These are phyloP conservation scores for Smittium mucronatum DNA, from an alignment of 371 early-diverging fungal genomes.

Conservation along the genomic window DNA sequence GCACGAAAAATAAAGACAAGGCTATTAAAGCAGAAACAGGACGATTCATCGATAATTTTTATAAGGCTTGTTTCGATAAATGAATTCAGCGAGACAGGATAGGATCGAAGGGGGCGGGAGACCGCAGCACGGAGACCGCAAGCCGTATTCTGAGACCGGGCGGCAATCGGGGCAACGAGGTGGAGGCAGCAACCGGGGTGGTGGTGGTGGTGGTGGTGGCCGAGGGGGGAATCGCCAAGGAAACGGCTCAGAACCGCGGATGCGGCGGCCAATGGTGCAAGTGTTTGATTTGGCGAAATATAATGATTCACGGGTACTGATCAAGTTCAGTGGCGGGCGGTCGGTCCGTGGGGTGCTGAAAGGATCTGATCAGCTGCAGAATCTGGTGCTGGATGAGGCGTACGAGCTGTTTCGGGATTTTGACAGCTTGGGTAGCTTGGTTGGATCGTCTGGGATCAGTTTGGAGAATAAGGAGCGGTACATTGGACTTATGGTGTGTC, in stretches of 20 bases:
- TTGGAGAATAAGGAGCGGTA: slow-evolving; percentile 40
- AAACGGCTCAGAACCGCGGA: not conserved
- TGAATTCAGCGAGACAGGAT: too few relatives aligned
- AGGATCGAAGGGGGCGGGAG: too few relatives aligned
- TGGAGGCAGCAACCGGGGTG: not conserved
- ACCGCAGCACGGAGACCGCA: not conserved
- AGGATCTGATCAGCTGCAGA: slow-evolving; percentile 84
- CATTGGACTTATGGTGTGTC: slow-evolving; percentile 78
- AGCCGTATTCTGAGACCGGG: not conserved
- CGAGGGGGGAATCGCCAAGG: not conserved
- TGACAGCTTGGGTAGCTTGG: not conserved
- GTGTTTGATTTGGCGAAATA: not conserved
- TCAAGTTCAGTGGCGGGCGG: not conserved
- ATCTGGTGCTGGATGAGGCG: slow-evolving; percentile 86
- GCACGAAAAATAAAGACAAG: too few relatives aligned
- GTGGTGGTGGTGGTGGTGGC: not conserved
- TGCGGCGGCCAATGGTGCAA: not conserved
- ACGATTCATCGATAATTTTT: too few relatives aligned
- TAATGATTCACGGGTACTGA: not conserved
- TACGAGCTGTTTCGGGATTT: slow-evolving; percentile 65
- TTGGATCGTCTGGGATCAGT: not conserved
- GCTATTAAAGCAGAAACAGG: too few relatives aligned
- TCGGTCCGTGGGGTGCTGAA: slow-evolving; percentile 54
- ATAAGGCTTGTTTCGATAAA: too few relatives aligned
- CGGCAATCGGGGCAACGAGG: not conserved